phyloP scores from a whole-genome alignment of 305 asterid species.

The Stenogyne calaminthoides region DNA sequence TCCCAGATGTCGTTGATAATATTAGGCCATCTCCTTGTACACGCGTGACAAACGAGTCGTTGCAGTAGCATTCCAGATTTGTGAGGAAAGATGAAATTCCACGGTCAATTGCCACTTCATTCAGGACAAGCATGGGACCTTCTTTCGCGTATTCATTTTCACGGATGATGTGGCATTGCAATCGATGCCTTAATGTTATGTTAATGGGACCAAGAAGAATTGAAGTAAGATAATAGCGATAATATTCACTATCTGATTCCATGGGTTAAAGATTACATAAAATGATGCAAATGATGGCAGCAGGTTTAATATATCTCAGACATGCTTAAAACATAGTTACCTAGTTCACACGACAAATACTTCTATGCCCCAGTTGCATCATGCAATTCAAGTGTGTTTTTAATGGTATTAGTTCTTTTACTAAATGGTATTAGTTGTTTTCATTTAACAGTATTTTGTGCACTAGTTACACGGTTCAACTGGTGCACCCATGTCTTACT shows the following conservation, averaged over 20 bases:
- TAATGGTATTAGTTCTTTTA: too few species aligned
- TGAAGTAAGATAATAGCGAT: conserved; percentile 67
- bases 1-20: conserved; percentile 93
- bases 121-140: conserved; percentile 83
- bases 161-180: conserved; percentile 87
- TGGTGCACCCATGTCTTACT: too few species aligned
- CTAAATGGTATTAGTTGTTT: too few species aligned
- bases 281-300: conserved; percentile 15
- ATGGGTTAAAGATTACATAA: conserved; percentile 46
- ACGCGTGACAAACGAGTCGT: conserved; percentile 84
- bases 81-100: conserved; percentile 95
- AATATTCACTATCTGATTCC: conserved; percentile 79
- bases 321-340: neutral
- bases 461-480: too few species aligned
- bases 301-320: neutral
- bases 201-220: conserved; percentile 83
- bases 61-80: conserved; percentile 93
- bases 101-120: conserved; percentile 97
- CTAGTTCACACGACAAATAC: neutral
- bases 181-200: conserved; percentile 86
- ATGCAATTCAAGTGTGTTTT: too few species aligned
- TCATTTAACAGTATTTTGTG: too few species aligned
- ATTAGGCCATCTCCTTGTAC: conserved; percentile 99
- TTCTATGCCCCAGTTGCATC: too few species aligned
- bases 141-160: conserved; percentile 79